phyloP scores from a whole-genome alignment of 1,284 basidiomycete genomes.

The Irpex sp. region DNA sequence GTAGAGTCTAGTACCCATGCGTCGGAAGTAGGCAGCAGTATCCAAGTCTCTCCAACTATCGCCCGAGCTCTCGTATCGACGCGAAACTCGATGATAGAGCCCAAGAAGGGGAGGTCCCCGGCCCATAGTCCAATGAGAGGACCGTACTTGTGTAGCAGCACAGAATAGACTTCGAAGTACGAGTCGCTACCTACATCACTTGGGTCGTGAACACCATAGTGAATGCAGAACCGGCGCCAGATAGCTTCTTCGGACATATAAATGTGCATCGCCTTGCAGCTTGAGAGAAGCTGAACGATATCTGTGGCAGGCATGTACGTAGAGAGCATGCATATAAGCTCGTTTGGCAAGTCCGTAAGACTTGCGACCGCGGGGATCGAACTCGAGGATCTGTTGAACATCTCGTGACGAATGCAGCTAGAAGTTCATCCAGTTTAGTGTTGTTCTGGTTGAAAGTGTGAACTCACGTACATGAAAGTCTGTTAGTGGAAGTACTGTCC shows the following conservation, averaged over 20 bases:
- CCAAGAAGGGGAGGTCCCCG: slow-evolving; percentile 13
- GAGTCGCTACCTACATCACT: not conserved
- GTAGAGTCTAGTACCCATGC: not conserved
- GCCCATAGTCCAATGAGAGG: slow-evolving; percentile 16
- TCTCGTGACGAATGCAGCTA: no score
- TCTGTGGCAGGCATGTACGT: not conserved
- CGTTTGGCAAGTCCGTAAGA: not conserved
- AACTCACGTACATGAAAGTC: no score
- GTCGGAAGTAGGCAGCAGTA: not conserved
- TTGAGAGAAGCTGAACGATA: not conserved
- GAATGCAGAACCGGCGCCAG: slow-evolving; percentile 6
- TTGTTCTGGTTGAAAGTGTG: no score
- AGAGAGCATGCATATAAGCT: not conserved
- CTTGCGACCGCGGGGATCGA: not conserved
- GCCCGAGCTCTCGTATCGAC: slow-evolving; percentile 6
- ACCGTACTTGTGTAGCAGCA: slow-evolving; percentile 11
- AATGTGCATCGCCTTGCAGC: not conserved
- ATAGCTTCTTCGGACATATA: not conserved
- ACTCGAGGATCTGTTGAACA: no score
- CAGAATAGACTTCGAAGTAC: slow-evolving; percentile 8
- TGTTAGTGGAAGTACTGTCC: no score
- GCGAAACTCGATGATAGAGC: slow-evolving; percentile 14
- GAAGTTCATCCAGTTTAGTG: no score
- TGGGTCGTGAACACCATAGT: not conserved
- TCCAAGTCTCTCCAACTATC: slow-evolving; percentile 13